These are phyloP conservation scores for Gentiana dahurica DNA, from an alignment of 257 asterid species.

Conservation along the genomic window DNA sequence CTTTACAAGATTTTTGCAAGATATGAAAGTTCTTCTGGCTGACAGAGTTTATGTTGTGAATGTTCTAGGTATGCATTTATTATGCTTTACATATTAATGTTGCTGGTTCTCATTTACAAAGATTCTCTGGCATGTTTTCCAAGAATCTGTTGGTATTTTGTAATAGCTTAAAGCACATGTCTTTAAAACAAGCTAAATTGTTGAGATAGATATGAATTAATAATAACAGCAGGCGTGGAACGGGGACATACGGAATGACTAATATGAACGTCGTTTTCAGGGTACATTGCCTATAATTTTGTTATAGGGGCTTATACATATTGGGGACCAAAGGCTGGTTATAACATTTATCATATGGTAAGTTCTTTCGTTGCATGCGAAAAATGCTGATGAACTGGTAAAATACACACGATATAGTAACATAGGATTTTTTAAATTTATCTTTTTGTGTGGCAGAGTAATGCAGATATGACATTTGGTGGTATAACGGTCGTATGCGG, in stretches of 20 bases:
- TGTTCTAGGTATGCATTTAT: slow-evolving; percentile 58
- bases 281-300: slow-evolving; percentile 78
- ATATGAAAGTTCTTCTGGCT: slow-evolving; percentile 50
- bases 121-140: background rate
- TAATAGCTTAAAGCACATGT: too few relatives aligned
- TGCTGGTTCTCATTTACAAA: background rate
- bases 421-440: too few relatives aligned
- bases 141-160: too few relatives aligned
- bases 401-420: background rate
- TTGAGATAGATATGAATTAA: too few relatives aligned
- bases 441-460: slow-evolving; percentile 30
- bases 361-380: slow-evolving; percentile 6
- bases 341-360: slow-evolving; percentile 83
- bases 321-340: slow-evolving; percentile 99
- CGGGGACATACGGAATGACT: background rate
- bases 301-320: slow-evolving; percentile 93
- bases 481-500: slow-evolving; percentile 76
- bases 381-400: background rate
- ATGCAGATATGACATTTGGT: slow-evolving; percentile 84
- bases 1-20: slow-evolving; percentile 33
- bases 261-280: slow-evolving; percentile 30
- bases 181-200: too few relatives aligned
- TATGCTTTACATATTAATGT: slow-evolving; percentile 6
- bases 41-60: slow-evolving; percentile 72
- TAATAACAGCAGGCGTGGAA: too few relatives aligned